Conservation (phyloP, 2,329 filamentous ascomycete genomes). For the Fusarium subtropicale region DNA sequence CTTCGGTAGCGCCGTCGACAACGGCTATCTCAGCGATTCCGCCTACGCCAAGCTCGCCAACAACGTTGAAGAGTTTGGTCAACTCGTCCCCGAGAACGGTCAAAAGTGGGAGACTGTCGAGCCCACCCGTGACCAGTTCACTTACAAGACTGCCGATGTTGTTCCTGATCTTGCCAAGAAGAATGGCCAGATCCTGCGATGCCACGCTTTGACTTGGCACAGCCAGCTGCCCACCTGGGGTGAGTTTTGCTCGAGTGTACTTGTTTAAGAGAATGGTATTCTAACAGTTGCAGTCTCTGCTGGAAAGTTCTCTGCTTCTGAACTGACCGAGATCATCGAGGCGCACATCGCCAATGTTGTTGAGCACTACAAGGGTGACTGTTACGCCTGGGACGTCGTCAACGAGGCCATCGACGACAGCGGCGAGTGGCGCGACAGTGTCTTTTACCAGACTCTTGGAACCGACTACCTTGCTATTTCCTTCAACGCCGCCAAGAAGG, state of each 20-base stretch:
- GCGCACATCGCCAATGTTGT: slow-evolving; percentile 71
- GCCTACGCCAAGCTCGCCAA: slow-evolving; percentile 67
- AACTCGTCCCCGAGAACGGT: slow-evolving; percentile 72
- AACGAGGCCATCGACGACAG: slow-evolving; percentile 72
- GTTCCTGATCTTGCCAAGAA: slow-evolving; percentile 60
- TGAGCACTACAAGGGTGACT: slow-evolving; percentile 68
- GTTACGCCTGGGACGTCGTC: slow-evolving; percentile 74
- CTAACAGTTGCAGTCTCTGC: slow-evolving; percentile 35
- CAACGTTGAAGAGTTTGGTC: slow-evolving; percentile 69
- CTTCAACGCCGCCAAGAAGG: slow-evolving; percentile 66
- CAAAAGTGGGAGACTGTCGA: slow-evolving; percentile 74
- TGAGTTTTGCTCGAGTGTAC: neutral
- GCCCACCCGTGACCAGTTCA: slow-evolving; percentile 66
- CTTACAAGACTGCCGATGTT: slow-evolving; percentile 67
- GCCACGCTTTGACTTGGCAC: slow-evolving; percentile 70
- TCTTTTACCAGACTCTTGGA: slow-evolving; percentile 68
- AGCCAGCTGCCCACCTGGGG: slow-evolving; percentile 50
- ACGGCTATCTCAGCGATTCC: slow-evolving; percentile 64
- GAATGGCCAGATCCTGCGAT: slow-evolving; percentile 67
- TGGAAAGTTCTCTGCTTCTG: slow-evolving; percentile 65
- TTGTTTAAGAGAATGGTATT: neutral
- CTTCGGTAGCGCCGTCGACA: slow-evolving; percentile 74
- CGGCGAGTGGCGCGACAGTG: slow-evolving; percentile 62
- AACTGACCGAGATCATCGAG: slow-evolving; percentile 63
- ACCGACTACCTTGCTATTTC: slow-evolving; percentile 68